Conservation (phyloP, 228 moss, liverwort and hornwort species). For the Sphagnum magellanicum region DNA sequence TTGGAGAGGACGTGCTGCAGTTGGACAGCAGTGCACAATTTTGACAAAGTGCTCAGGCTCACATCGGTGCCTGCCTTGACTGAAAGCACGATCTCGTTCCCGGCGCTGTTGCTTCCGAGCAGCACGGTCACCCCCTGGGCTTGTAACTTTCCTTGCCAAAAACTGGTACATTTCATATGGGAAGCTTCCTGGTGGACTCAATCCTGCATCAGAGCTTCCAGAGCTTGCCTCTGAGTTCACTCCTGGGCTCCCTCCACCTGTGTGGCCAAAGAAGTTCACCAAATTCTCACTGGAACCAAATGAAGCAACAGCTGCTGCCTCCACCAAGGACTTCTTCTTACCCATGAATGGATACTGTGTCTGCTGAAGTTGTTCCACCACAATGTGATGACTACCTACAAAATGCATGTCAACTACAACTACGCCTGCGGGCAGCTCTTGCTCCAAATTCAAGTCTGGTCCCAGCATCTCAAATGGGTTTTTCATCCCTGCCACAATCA, state of each 20-base stretch:
- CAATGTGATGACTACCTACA: slow-evolving; percentile 80
- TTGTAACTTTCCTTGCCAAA: slow-evolving; percentile 84
- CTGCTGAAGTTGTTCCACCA: slow-evolving; percentile 80
- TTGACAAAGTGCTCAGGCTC: slow-evolving; percentile 93
- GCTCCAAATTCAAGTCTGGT: slow-evolving; percentile 64
- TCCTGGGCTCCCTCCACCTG: slow-evolving; percentile 42
- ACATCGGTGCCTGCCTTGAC: slow-evolving; percentile 66
- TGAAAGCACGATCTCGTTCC: slow-evolving; percentile 75
- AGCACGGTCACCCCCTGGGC: slow-evolving; percentile 82
- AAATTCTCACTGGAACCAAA: slow-evolving; percentile 72
- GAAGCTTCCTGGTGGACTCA: slow-evolving; percentile 84
- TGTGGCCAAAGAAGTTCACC: slow-evolving; percentile 7
- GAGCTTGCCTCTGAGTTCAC: slow-evolving; percentile 43
- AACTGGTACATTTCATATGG: slow-evolving; percentile 96
- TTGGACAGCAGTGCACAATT: slow-evolving; percentile 54
- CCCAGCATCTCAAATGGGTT: slow-evolving; percentile 63
- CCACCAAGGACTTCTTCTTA: slow-evolving; percentile 55
- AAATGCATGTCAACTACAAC: slow-evolving; percentile 79
- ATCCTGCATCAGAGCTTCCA: slow-evolving; percentile 62
- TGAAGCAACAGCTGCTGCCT: slow-evolving; percentile 80
- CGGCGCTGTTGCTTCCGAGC: slow-evolving; percentile 66
- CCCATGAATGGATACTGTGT: slow-evolving; percentile 44
- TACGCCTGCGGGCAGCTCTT: slow-evolving; percentile 55
- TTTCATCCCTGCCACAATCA: slow-evolving; percentile 41
- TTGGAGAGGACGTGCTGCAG: slow-evolving; percentile 69